These are phyloP conservation scores for Penicillium psychrosexuale DNA, from an alignment of 2,329 filamentous ascomycete species.

Conservation along the genomic window DNA sequence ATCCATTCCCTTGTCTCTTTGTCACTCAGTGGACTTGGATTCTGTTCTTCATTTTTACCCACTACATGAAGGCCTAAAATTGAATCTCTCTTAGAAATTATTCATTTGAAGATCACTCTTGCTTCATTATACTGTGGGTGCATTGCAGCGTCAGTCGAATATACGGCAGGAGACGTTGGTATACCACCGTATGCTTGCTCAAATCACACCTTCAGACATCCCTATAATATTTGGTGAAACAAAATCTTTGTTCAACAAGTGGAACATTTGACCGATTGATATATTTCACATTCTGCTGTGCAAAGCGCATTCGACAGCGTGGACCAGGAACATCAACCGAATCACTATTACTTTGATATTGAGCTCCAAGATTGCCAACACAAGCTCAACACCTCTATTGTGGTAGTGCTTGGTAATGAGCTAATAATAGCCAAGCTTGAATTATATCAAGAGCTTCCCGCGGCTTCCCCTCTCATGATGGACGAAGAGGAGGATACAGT, in stretches of 20 bases:
- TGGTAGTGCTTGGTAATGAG: constrained; percentile 13
- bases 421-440: constrained; percentile 4
- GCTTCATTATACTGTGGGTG: background rate
- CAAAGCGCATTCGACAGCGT: background rate
- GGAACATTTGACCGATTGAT: background rate
- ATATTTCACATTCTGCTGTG: background rate
- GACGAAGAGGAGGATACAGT: constrained; percentile 41
- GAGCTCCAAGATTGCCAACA: background rate
- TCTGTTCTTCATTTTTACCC: background rate
- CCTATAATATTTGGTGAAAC: background rate
- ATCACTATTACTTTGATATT: background rate
- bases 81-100: background rate
- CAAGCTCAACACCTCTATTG: background rate
- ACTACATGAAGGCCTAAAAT: background rate
- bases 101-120: background rate
- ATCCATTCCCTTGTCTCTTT: constrained; percentile 16
- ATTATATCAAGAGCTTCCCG: background rate
- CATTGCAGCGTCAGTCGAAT: background rate
- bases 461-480: constrained; percentile 18
- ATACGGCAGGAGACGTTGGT: constrained; percentile 4
- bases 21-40: background rate
- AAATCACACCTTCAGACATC: background rate
- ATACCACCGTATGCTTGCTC: constrained; percentile 1
- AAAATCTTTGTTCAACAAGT: background rate
- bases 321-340: background rate